These are phyloP conservation scores for Pilatotrama ljubarskyi DNA, from an alignment of 768 basidiomycete species.

Conservation along the genomic window DNA sequence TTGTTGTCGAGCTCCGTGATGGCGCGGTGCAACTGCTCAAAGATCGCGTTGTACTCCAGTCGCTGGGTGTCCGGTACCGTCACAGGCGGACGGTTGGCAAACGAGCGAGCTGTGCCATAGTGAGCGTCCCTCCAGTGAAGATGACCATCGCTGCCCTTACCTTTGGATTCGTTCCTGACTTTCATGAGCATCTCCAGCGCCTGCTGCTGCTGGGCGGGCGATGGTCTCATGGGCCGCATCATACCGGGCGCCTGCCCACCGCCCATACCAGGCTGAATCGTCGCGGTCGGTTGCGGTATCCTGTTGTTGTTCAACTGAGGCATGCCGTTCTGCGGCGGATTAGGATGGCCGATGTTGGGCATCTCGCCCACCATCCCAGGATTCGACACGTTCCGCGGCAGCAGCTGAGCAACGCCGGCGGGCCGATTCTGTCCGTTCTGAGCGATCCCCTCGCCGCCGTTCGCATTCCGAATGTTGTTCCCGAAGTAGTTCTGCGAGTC, in stretches of 20 bases:
- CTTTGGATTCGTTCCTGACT: slow-evolving; percentile 9
- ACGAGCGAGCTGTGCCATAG: not conserved
- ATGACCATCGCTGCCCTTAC: not conserved
- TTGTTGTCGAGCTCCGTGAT: slow-evolving; percentile 51
- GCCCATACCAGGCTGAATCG: not conserved
- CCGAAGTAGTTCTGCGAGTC: slow-evolving; percentile 22
- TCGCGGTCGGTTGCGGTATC: not conserved
- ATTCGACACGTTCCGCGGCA: slow-evolving; percentile 8
- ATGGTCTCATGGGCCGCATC: not conserved
- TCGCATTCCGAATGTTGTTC: not conserved
- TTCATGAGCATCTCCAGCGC: slow-evolving; percentile 8
- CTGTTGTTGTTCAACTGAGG: not conserved
- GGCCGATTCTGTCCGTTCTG: slow-evolving; percentile 4
- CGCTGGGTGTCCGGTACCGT: slow-evolving; percentile 56
- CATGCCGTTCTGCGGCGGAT: slow-evolving; percentile 1
- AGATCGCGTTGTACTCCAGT: slow-evolving; percentile 48
- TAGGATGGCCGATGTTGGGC: slow-evolving; percentile 1
- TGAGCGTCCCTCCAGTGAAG: not conserved
- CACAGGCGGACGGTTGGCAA: slow-evolving; percentile 33
- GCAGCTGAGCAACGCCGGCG: not conserved
- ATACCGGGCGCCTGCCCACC: not conserved
- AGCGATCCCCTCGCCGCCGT: slow-evolving; percentile 3
- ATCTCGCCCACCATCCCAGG: not conserved
- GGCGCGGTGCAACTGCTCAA: slow-evolving; percentile 51
- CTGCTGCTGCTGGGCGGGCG: slow-evolving; percentile 5